Base-by-base conservation (phyloP, 2,329 filamentous ascomycete genomes). In the Pseudogymnoascus sp. region DNA sequence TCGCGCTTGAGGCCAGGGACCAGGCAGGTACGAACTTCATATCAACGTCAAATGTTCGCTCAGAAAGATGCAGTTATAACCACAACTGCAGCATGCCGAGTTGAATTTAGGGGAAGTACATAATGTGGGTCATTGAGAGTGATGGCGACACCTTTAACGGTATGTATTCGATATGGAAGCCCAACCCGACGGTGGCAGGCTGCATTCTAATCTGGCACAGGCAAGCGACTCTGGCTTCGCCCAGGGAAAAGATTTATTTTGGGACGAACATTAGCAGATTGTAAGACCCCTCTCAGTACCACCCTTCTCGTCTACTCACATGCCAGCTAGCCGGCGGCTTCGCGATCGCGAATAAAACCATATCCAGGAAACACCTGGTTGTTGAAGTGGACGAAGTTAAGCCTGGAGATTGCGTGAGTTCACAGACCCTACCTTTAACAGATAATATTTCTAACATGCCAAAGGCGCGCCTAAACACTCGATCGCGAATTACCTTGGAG, bases 301-400 rank as follows among this genome's bases (percentile, higher is more conserved):
- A 56, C 22, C 5, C 24, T 22, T 33, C 46, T 62, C 16, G 38
- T 68, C 10, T 62, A 19, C n/a, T 7, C 43, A 16, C 40, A 46
- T 26, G 53, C 16, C 38, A 59, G 40, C 66, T 50, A 90, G 88
- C 84, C 62, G 84, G 85, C 2, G 85, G 83, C 70, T 77, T 90
- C 68, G 86, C 84, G 24, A 89, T 96, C 68, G 84, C 88, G 5
- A 84, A 95, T 71, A 90, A 89, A 71, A 89, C 88, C 1, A 90
- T 99, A 59, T 99, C 95, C 33, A 84, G 93, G 63, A 91, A 95
- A 71, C 95, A 99, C 75, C 78, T 97, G 67, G 87, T 87, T 33
- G 87, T 99, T 60, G 82, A 86, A 43, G 85, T 98, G 6, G 85
- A 82, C 56, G 69, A 77, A 0, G 88, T 93, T 38, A 77, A 79